These are phyloP conservation scores for Lantana camara DNA, from an alignment of 257 asterid species.

Conservation along the genomic window DNA sequence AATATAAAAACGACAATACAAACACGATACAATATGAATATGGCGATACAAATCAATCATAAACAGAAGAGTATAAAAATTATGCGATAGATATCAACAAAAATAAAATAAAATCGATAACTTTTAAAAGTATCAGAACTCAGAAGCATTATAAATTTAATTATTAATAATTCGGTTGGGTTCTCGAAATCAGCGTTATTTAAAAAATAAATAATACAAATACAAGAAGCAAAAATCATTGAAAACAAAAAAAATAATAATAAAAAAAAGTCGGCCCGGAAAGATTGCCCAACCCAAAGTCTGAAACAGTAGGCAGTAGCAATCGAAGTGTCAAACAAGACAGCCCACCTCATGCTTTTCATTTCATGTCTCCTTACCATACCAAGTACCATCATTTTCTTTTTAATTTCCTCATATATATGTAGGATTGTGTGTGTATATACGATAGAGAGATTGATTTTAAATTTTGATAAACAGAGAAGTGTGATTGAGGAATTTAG, in stretches of 20 bases:
- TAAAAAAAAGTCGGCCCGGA: slow-evolving; percentile 14
- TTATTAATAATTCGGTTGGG: too few species aligned
- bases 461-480: background rate
- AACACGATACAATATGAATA: too few species aligned
- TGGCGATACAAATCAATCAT: too few species aligned
- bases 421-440: background rate
- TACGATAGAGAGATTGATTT: background rate
- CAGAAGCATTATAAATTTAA: too few species aligned
- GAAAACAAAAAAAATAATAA: background rate
- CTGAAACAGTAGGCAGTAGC: slow-evolving; percentile 26
- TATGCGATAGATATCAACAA: too few species aligned
- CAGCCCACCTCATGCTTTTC: slow-evolving; percentile 42
- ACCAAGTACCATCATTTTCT: background rate
- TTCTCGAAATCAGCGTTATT: too few species aligned
- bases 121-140: too few species aligned
- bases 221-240: background rate
- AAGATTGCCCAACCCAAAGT: slow-evolving; percentile 32
- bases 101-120: too few species aligned
- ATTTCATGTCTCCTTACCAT: slow-evolving; percentile 18
- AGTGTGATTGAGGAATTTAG: background rate
- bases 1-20: too few species aligned
- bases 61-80: too few species aligned
- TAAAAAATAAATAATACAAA: too few species aligned
- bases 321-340: slow-evolving; percentile 43
- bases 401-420: background rate